Percentiles rank a stretch among this genome's conserved stretches.
phyloP scores from a whole-genome alignment of 1,284 basidiomycete species.

The Rhizopogon hawkerae region DNA sequence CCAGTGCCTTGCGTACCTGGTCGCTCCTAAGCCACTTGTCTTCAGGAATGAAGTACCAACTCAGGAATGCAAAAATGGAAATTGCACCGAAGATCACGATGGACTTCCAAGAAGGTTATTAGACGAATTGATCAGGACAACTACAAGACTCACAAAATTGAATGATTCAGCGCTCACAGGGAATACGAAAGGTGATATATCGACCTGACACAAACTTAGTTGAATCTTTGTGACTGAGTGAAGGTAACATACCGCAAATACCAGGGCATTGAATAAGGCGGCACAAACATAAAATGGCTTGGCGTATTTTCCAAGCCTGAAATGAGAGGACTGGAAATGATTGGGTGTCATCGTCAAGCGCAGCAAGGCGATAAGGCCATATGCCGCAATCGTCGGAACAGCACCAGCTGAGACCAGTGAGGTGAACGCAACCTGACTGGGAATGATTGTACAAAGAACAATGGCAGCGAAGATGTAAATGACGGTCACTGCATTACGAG shows the following conservation, averaged over 20 bases:
- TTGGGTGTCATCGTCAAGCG: slow-evolving; percentile 70
- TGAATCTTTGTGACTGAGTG: slow-evolving; percentile 3
- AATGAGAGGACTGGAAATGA: slow-evolving; percentile 62
- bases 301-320: slow-evolving; percentile 57
- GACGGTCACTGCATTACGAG: slow-evolving; percentile 73
- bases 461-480: slow-evolving; percentile 68
- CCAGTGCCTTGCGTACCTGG: slow-evolving; percentile 43
- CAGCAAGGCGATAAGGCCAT: slow-evolving; percentile 67
- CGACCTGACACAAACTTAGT: slow-evolving; percentile 37
- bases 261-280: slow-evolving; percentile 59
- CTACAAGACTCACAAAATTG: slow-evolving; percentile 58
- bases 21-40: slow-evolving; percentile 68
- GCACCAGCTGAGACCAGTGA: slow-evolving; percentile 77
- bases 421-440: slow-evolving; percentile 80
- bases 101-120: slow-evolving; percentile 36
- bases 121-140: slow-evolving; percentile 9
- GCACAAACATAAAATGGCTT: slow-evolving; percentile 63
- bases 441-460: slow-evolving; percentile 75
- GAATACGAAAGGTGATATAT: slow-evolving; percentile 77
- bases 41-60: slow-evolving; percentile 70
- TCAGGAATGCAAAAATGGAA: slow-evolving; percentile 66
- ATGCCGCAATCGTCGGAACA: slow-evolving; percentile 75
- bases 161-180: slow-evolving; percentile 65
- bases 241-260: slow-evolving; percentile 53
- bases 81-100: slow-evolving; percentile 70